Evolutionary conservation across 2,329 filamentous ascomycete genomes (phyloP), one percentile per base, ranked within the genome.

Genomic region (Aspergillus candidus): DNA sequence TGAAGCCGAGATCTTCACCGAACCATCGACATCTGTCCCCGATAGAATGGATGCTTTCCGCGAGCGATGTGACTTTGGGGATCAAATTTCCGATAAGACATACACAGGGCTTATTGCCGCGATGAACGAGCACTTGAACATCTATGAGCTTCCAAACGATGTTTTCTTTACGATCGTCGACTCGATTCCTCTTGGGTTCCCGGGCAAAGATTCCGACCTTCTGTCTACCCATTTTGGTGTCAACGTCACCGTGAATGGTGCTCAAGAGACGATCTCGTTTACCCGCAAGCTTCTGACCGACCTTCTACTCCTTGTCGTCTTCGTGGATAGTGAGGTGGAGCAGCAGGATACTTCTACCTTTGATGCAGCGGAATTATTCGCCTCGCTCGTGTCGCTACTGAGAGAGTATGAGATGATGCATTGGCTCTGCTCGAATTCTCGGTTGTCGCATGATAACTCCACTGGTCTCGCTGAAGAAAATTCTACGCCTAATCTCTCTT

Each of bases 251-350:
- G 78, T 94, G 10, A 83, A 82, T 49, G 84, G 88, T 6, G 81
- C 86, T 0, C 85, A 91, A 58, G 89, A 97, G 60, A 84, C 79
- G 11, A 77, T 93, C 6, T 76, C 84, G 40, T 68, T 87, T 29
- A 84, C 86, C 47, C 83, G 82, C 68, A 80, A 80, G 47, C 73
- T 93, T 7, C 80, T 94, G 40, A 81, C 94, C 50, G 88, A 91
- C 58, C 79, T 97, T 46, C 72, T 97, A 2, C 76, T 93, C 3
- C 75, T 98, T 6, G 74, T 94, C 12, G 77, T 93, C 8, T 89
- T 96, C 63, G 84, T 97, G 75, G 85, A 93, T 62, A 83, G 83
- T 32, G 88, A 93, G 59, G 78, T 87, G 41, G 85, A 90, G 46
- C 79, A 82, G 52, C 81, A 84, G 34, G 82, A 88, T 33, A 79